Evolutionary conservation across 176 grass and related monocot genomes (phyloP), one percentile per base, ranked within the genome.

Genomic region (Hordeum marinum): DNA sequence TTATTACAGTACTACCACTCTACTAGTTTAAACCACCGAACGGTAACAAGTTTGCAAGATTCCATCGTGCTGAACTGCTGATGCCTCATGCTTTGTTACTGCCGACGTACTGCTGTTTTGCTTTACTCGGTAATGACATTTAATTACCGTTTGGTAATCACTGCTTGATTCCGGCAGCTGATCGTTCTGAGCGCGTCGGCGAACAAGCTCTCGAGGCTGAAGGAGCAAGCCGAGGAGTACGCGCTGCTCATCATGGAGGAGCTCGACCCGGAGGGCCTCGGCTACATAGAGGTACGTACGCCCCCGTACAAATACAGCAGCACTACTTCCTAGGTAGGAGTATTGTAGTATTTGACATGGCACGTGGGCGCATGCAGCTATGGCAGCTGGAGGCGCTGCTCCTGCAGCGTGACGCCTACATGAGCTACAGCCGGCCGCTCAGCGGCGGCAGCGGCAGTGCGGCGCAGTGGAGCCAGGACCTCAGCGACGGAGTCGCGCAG

Each of bases 191-290:
- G 94, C 58, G 89, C 89, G 63, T 96, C 94, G 27, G 91, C 94
- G 24, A 96, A 96, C 91, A 96, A 96, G 87, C 68, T 96, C 5
- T 72, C 87, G 12, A 93, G 91, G 84, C 85, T 96, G 0, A 96
- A 93, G 75, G 94, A 96, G 55, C 91, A 93, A 45, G 94, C 94
- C 1, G 87, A 93, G 73, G 94, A 96, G 83, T 96, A 96, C 76
- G 91, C 94, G 11, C 46, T 87, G 3, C 87, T 93, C 17, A 90
- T 96, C 69, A 96, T 96, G 94, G 91, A 96, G 69, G 94, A 96
- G 32, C 94, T 96, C n/a, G 94, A 96, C 27, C 89, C 91, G 0
- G 89, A 96, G 71, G 90, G 93, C 62, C 87, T 96, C 11, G 84
- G 94, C 36, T 96, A 96, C 89, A 96, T 96, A 73, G 94, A 96